Evolutionary conservation across 2,329 filamentous ascomycete species (phyloP), one percentile per base, ranked within the genome.

Genomic region (Penicillium brevicompactum): DNA sequence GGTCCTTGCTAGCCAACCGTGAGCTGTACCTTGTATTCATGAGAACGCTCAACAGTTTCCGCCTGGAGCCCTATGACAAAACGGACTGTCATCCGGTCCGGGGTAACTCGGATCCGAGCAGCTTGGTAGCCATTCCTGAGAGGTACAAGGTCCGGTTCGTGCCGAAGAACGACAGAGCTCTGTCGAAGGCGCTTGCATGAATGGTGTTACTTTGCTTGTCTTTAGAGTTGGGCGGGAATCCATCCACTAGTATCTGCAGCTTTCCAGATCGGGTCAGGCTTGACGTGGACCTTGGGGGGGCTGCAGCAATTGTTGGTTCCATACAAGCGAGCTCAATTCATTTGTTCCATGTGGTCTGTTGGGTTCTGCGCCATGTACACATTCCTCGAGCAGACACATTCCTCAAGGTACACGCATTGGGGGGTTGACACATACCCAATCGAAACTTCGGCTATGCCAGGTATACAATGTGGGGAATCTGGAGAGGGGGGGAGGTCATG

Each of bases 21-120:
- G 86, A 88, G 66, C 74, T 88, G 16, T 88, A 89, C 57, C 75
- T 87, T 9, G 77, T 86, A 10, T 88, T 85, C 64, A 79, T 87
- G 72, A 79, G 86, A 30, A 80, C 85, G 59, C 71, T 88, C 24
- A 84, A 81, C 67, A 82, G 82, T 62, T 87, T 88, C 69, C 80
- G 81, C 56, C 80, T 88, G 52, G 73, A 82, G 50, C 80, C 80
- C 56, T 72, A 78, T 49, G 81, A 82, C 40, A 74, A 80, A 6
- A 78, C 84, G 0, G 83, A 87, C 49, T 81, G 79, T 27, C 80
- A 88, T 67, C 86, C 85, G 2, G 73, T 88, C 7, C 73, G 71
- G 10, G 86, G 86, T 0, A 86, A 81, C 59, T 75, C 80, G 3
- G 85, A 87, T 63, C 85, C 84, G 1, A 84, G 83, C 3, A 86